phyloP scores from a whole-genome alignment of 805 yeast genomes.

The Spathaspora hagerdaliae region DNA sequence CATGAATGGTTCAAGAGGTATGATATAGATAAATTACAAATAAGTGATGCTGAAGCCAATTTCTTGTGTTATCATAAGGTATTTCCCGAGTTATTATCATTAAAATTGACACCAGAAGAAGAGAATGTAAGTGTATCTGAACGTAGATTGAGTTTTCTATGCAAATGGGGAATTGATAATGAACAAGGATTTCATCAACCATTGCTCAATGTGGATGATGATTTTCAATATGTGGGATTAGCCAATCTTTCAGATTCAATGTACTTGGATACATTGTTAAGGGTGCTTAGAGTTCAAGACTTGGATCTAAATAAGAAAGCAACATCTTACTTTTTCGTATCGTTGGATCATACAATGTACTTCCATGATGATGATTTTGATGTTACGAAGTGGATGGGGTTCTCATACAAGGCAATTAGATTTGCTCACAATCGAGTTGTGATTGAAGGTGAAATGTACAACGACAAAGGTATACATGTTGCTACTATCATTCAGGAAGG shows the following conservation, averaged over 20 bases:
- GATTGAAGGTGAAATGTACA: constrained; percentile 55
- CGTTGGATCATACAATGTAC: constrained; percentile 64
- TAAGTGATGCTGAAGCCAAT: constrained; percentile 10
- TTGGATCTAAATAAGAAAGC: constrained; percentile 14
- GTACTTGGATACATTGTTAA: constrained; percentile 48
- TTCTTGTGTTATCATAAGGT: constrained; percentile 21
- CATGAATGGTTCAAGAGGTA: constrained; percentile 27
- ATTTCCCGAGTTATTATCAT: constrained; percentile 30
- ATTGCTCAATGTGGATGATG: constrained; percentile 11
- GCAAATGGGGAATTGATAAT: constrained; percentile 22
- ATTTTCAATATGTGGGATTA: constrained; percentile 48
- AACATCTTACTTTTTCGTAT: constrained; percentile 45
- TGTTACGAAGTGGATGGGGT: constrained; percentile 48
- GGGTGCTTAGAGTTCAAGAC: constrained; percentile 42
- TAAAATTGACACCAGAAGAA: constrained; percentile 20
- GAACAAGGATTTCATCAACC: constrained; percentile 11
- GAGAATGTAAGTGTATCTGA: constrained; percentile 19
- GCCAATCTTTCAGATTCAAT: constrained; percentile 59
- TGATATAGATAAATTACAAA: constrained; percentile 11
- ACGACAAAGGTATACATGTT: constrained; percentile 44
- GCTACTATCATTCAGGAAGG: constrained; percentile 71
- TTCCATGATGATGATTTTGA: constrained; percentile 55
- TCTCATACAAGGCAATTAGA: constrained; percentile 45
- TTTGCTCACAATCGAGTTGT: constrained; percentile 53
- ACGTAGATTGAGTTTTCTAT: constrained; percentile 21